These are phyloP conservation scores for Podospora pseudocomata DNA, from an alignment of 495 filamentous ascomycete species.

Conservation along the genomic window DNA sequence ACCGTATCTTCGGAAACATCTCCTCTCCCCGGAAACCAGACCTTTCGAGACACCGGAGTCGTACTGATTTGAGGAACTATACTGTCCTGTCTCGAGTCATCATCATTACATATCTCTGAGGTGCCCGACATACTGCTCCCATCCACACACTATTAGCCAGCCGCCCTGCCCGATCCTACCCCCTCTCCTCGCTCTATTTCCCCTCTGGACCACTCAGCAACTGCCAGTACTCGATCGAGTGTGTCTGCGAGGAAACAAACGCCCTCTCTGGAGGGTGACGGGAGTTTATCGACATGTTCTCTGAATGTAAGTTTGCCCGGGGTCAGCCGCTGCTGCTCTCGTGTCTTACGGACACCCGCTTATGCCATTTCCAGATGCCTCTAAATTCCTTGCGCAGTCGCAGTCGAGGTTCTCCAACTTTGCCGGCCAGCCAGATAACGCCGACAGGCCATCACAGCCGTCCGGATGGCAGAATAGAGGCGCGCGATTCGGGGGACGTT, in stretches of 20 bases:
- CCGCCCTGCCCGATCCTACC: not conserved
- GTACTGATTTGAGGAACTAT: not conserved
- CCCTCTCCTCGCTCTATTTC: conserved; percentile 1
- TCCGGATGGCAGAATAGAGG: conserved; percentile 37
- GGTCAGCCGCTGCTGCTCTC: not conserved
- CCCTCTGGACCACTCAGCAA: not conserved
- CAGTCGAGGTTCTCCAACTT: conserved; percentile 75
- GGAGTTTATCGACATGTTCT: conserved; percentile 68
- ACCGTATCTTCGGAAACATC: not conserved
- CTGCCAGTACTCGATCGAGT: not conserved
- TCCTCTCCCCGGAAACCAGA: not conserved
- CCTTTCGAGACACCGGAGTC: not conserved
- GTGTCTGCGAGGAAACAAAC: conserved; percentile 4
- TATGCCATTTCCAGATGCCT: conserved; percentile 66
- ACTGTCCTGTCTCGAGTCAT: conserved; percentile 9
- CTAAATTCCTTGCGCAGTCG: conserved; percentile 93
- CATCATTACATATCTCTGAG: conserved; percentile 21
- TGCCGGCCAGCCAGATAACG: conserved; percentile 55
- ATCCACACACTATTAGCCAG: not conserved
- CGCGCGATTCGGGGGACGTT: conserved; percentile 34
- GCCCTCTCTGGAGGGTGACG: conserved; percentile 25
- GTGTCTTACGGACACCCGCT: conserved; percentile 12
- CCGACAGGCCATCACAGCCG: conserved; percentile 33
- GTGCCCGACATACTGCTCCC: conserved; percentile 8
- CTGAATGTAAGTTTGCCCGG: conserved; percentile 75